Evolutionary conservation across 2,329 filamentous ascomycete genomes (phyloP), one percentile per base, ranked within the genome.

Genomic region (Dactylellina haptotyla): DNA sequence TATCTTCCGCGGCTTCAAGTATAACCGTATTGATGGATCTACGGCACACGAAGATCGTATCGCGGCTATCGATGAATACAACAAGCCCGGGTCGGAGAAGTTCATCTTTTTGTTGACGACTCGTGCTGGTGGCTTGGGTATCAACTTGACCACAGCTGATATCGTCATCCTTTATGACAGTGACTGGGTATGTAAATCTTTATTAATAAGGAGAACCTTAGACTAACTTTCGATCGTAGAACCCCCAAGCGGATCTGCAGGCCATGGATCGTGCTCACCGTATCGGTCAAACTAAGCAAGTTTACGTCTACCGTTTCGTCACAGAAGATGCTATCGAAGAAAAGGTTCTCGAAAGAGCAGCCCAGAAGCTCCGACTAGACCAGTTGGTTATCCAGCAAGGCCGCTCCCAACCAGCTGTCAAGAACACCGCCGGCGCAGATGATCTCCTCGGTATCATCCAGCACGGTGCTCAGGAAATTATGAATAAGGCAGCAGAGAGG

Each of bases 231-330:
- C n/a, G 37, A 30, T 39, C 12, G 10, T 61, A 72, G 69, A 78
- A 78, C 46, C 95, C 95, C 8, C 95, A 99, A 82, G 95, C 95
- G 16, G 95, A 99, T 87, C 83, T 99, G 71, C 95, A 99, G 81
- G 95, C 95, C 65, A 99, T 99, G 95, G 95, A 99, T 79, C 91
- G 95, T 80, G 95, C 95, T 57, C 95, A 99, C 83, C 92, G 95
- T 83, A 99, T 99, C 78, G 95, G 95, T 39, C 95, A 99, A 83
- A 99, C 92, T 3, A 99, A 99, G 83, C 95, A 99, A 80, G 95
- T 99, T 9, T 87, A 93, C 45, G 95, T 99, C 2, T 99, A 97
- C 83, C 88, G 95, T 72, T 97, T 99, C 78, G 91, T 99, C 23
- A 99, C 96, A 0, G 95, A 99, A 80, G 96, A 97, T 79, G 95